phyloP scores from a whole-genome alignment of 169 alveolate genomes.

The Cyclospora cayetanensis region DNA sequence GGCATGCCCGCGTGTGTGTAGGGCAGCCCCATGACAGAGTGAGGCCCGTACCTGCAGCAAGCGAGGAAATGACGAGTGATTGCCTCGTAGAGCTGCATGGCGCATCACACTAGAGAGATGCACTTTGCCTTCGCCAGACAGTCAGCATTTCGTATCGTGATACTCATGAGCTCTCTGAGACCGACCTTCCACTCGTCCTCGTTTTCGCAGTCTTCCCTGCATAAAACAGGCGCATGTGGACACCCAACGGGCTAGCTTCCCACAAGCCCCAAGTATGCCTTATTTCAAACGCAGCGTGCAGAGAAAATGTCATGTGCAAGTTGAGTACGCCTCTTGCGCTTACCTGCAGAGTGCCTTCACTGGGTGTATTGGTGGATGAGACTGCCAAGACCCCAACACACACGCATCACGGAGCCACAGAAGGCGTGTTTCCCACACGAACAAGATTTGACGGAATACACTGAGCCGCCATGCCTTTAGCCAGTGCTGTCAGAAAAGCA shows the following conservation, averaged over 20 bases:
- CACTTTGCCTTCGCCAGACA: not conserved
- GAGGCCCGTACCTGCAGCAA: constrained; percentile 75
- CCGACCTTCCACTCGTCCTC: constrained; percentile 75
- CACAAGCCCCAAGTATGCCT: too few relatives aligned
- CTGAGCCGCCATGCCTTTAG: too few relatives aligned
- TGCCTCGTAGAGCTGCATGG: constrained; percentile 83
- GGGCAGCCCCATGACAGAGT: constrained; percentile 70
- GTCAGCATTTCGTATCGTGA: too few relatives aligned
- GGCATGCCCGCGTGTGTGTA: not conserved
- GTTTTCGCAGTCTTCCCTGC: constrained; percentile 78
- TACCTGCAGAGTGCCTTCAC: constrained; percentile 90
- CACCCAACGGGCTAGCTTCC: not conserved
- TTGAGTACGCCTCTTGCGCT: not conserved
- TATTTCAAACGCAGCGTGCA: too few relatives aligned
- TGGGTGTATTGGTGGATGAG: constrained; percentile 99
- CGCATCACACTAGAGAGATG: constrained; percentile 6
- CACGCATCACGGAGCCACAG: too few relatives aligned
- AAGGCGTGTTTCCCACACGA: too few relatives aligned
- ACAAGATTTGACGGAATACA: too few relatives aligned
- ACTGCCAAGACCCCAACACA: constrained; percentile 76
- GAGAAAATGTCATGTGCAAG: too few relatives aligned
- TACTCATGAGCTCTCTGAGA: not conserved
- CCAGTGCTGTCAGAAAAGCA: too few relatives aligned
- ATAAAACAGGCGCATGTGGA: not conserved
- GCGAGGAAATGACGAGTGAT: constrained; percentile 87